Evolutionary conservation across 1,284 basidiomycete species (phyloP).

Genomic region (Sporisorium iseilematis-ciliati): DNA sequence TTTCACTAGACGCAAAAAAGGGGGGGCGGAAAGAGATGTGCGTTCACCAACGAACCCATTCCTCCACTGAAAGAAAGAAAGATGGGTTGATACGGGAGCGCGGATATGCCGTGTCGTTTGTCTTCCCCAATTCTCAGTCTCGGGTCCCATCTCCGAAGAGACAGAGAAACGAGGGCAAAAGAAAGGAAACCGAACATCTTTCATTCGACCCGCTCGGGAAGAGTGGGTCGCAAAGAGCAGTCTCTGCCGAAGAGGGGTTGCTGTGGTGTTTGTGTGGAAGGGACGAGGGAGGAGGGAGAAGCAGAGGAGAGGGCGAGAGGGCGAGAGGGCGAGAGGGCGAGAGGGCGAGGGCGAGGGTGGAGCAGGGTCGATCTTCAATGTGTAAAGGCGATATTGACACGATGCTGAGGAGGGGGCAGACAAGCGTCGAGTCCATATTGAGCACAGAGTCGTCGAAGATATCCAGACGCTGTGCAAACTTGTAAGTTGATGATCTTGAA

Average conservation of each 20-base stretch:
- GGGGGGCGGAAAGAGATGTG: constrained; percentile 16
- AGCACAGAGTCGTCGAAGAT: neutral
- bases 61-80: constrained; percentile 41
- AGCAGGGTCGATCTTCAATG: neutral
- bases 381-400: neutral
- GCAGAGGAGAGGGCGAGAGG: neutral
- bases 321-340: neutral
- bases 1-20: neutral
- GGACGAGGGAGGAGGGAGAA: neutral
- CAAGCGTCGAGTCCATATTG: neutral
- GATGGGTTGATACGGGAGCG: constrained; percentile 52
- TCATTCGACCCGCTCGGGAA: constrained; percentile 14
- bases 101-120: constrained; percentile 40
- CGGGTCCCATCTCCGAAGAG: neutral
- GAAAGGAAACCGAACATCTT: constrained; percentile 51
- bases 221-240: constrained; percentile 40
- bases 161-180: constrained; percentile 19
- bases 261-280: neutral
- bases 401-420: neutral
- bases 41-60: constrained; percentile 52
- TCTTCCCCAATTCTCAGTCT: constrained; percentile 49
- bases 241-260: constrained; percentile 50
- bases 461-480: neutral
- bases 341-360: neutral
- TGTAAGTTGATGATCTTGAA: neutral